A percentile compares a stretch with the other conserved stretches of the same genome.
Conservation (phyloP, 345 rosid species). For the Populus tremula region DNA sequence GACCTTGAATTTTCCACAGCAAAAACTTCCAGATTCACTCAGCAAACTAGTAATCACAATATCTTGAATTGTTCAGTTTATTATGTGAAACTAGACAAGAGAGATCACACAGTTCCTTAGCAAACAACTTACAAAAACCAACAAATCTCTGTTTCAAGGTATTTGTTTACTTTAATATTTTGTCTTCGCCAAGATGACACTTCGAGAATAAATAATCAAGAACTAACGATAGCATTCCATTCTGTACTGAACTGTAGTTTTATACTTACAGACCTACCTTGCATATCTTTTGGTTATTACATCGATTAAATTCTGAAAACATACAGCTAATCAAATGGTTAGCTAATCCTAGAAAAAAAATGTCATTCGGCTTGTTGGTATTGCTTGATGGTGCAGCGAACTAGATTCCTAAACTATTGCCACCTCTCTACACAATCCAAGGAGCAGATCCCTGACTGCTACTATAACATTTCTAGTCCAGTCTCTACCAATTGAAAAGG, state of each 20-base stretch:
- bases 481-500: conserved; percentile 38
- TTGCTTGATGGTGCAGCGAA: not conserved
- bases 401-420: conserved; percentile 1
- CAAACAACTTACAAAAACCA: too few relatives aligned
- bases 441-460: not conserved
- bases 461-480: not conserved
- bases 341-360: not conserved
- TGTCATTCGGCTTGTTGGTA: not conserved
- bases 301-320: not conserved
- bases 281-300: not conserved
- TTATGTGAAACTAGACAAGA: too few relatives aligned
- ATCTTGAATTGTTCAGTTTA: too few relatives aligned
- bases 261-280: not conserved
- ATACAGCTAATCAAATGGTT: not conserved
- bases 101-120: too few relatives aligned
- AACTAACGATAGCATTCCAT: not conserved
- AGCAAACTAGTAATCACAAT: too few relatives aligned
- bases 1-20: too few relatives aligned
- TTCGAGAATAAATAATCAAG: too few relatives aligned
- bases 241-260: not conserved
- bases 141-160: too few relatives aligned
- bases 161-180: too few relatives aligned
- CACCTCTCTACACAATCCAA: not conserved
- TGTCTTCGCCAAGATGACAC: too few relatives aligned
- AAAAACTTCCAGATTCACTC: too few relatives aligned